Conservation (phyloP, 2,329 filamentous ascomycete species). For the Phialophora expanda region DNA sequence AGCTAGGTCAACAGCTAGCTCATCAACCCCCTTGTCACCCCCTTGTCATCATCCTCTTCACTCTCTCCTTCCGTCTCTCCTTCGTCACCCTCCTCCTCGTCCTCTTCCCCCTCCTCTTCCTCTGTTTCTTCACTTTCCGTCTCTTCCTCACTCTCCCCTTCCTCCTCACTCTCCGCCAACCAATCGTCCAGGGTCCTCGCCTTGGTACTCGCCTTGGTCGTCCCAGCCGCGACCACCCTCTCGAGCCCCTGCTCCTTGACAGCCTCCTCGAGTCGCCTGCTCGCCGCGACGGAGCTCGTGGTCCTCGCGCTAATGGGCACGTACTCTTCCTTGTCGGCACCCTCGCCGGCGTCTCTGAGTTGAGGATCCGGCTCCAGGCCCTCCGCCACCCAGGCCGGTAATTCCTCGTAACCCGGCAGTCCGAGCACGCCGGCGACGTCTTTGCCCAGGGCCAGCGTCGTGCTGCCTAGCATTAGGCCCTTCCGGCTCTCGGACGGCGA, state of each 20-base stretch:
- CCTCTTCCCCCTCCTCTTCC: slow-evolving; percentile 12
- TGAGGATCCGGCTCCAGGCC: slow-evolving; percentile 79
- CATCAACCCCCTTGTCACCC: slow-evolving; percentile 13
- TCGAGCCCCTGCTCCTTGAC: slow-evolving; percentile 49
- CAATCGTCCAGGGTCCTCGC: slow-evolving; percentile 91
- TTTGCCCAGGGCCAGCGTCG: slow-evolving; percentile 81
- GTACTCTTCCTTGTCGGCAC: slow-evolving; percentile 38
- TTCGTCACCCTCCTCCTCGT: slow-evolving; percentile 9
- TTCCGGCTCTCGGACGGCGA: slow-evolving; percentile 85
- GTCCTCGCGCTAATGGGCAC: slow-evolving; percentile 44
- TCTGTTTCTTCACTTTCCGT: slow-evolving; percentile 29
- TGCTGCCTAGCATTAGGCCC: slow-evolving; percentile 78
- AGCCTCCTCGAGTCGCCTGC: slow-evolving; percentile 51
- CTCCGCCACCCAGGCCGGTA: slow-evolving; percentile 83
- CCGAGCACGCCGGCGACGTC: slow-evolving; percentile 72
- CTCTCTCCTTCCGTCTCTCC: neutral
- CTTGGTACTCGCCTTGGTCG: slow-evolving; percentile 48
- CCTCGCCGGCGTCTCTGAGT: slow-evolving; percentile 66
- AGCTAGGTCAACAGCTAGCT: neutral
- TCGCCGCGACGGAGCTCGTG: slow-evolving; percentile 45
- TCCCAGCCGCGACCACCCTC: slow-evolving; percentile 39
- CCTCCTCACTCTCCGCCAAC: slow-evolving; percentile 74
- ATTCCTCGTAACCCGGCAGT: slow-evolving; percentile 74
- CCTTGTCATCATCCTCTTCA: slow-evolving; percentile 1
- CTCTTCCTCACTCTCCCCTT: slow-evolving; percentile 52